Evolutionary conservation across 2,329 filamentous ascomycete genomes (phyloP).

Genomic region (Claviceps sorghi): DNA sequence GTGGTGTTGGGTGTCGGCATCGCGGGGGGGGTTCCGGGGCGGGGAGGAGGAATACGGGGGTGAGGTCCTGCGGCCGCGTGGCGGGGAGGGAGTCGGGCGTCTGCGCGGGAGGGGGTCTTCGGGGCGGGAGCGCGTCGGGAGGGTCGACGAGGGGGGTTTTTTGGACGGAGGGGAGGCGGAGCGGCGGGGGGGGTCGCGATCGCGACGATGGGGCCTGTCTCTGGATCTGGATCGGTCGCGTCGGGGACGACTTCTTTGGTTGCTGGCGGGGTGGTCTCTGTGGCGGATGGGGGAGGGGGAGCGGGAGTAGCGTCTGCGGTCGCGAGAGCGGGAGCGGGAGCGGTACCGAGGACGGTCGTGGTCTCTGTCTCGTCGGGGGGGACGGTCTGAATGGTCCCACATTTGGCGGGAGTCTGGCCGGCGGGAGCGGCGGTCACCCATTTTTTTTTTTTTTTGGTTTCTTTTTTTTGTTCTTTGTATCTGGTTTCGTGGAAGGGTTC

Average conservation of each 20-base stretch:
- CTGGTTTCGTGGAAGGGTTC: too few relatives aligned
- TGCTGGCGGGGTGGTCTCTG: constrained; percentile 7
- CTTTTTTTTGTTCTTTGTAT: background rate
- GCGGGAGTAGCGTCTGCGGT: constrained; percentile 17
- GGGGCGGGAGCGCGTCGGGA: constrained; percentile 22
- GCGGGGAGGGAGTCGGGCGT: constrained; percentile 9
- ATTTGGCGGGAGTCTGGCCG: constrained; percentile 41
- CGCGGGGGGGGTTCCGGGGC: background rate
- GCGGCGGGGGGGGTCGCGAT: constrained; percentile 18
- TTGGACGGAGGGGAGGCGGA: constrained; percentile 21
- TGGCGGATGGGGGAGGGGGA: constrained; percentile 5
- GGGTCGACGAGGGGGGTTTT: constrained; percentile 10
- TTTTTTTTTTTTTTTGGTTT: constrained; percentile 7
- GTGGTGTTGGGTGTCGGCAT: background rate
- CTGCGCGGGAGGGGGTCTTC: constrained; percentile 10
- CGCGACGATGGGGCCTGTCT: constrained; percentile 12
- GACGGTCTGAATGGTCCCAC: constrained; percentile 41
- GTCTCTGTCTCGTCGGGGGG: constrained; percentile 17
- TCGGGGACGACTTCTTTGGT: constrained; percentile 4
- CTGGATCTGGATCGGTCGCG: constrained; percentile 12
- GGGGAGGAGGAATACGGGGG: constrained; percentile 9
- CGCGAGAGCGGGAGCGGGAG: constrained; percentile 16
- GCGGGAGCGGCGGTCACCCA: constrained; percentile 21
- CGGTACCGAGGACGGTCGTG: constrained; percentile 17
- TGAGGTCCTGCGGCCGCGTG: constrained; percentile 1